These are phyloP conservation scores for Trichosporon ovoides DNA, from an alignment of 1,284 basidiomycete genomes.

Conservation along the genomic window DNA sequence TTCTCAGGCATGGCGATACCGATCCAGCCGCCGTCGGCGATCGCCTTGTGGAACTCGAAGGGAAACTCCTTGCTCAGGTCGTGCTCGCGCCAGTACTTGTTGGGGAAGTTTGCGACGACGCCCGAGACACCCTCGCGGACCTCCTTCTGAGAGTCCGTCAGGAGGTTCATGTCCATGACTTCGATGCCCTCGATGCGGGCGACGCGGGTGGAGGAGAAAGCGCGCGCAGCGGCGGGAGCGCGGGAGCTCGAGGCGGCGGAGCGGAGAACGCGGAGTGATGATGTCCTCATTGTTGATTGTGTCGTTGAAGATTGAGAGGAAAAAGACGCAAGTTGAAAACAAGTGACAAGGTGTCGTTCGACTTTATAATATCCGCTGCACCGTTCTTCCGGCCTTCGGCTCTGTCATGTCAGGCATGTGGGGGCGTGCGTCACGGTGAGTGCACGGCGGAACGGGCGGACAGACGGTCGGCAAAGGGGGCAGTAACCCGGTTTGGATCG, in stretches of 20 bases:
- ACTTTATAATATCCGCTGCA: too few species aligned
- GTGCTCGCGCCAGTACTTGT: conserved; percentile 22
- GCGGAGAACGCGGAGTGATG: neutral
- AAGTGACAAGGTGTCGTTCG: too few species aligned
- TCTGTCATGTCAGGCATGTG: too few species aligned
- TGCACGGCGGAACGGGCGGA: too few species aligned
- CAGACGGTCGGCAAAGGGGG: neutral
- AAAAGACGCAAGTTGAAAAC: too few species aligned
- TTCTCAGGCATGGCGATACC: conserved; percentile 18
- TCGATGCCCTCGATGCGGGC: conserved; percentile 6
- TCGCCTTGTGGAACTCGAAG: conserved; percentile 22
- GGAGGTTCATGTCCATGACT: conserved; percentile 20
- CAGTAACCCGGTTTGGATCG: neutral
- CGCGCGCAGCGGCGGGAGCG: neutral
- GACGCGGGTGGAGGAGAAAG: conserved; percentile 6
- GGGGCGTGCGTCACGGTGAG: too few species aligned
- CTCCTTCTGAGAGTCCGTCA: conserved; percentile 18
- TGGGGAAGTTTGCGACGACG: conserved; percentile 8
- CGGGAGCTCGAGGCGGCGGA: neutral
- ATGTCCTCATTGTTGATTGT: too few species aligned
- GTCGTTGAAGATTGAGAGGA: too few species aligned
- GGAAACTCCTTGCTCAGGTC: conserved; percentile 15
- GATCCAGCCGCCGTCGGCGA: conserved; percentile 19
- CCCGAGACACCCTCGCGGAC: conserved; percentile 15
- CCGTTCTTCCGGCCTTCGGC: too few species aligned